phyloP scores from a whole-genome alignment of 2,329 filamentous ascomycete species.

The Cordyceps fumosorosea region DNA sequence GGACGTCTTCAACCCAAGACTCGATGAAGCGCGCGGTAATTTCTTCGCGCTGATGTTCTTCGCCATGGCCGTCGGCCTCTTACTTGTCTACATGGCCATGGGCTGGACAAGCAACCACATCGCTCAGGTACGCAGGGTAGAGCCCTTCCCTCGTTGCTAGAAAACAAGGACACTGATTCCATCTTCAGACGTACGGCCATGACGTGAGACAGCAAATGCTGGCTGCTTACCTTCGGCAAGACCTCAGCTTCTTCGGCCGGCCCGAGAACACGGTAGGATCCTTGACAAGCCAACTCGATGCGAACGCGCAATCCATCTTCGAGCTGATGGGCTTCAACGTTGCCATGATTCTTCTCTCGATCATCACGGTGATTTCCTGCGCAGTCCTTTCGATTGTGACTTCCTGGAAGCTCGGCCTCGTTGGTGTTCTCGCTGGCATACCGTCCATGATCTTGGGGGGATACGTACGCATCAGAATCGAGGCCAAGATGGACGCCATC shows the following conservation, averaged over 20 bases:
- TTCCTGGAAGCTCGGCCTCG: slow-evolving; percentile 39
- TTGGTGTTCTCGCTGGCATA: slow-evolving; percentile 35
- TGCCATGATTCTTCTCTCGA: slow-evolving; percentile 33
- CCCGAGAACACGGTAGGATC: slow-evolving; percentile 28
- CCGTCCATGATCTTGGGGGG: slow-evolving; percentile 34
- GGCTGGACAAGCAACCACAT: no score
- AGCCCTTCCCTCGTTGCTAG: no score
- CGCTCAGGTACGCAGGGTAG: no score
- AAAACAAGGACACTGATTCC: neutral
- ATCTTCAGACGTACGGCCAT: neutral
- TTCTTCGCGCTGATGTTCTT: slow-evolving; percentile 30
- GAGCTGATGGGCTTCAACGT: slow-evolving; percentile 40
- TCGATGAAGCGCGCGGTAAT: slow-evolving; percentile 22
- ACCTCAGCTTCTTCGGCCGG: slow-evolving; percentile 35
- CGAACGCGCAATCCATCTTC: slow-evolving; percentile 33
- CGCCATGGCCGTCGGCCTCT: no score
- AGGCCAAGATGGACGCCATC: slow-evolving; percentile 32
- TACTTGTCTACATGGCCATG: no score
- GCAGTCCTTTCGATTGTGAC: slow-evolving; percentile 33
- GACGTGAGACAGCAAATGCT: slow-evolving; percentile 11
- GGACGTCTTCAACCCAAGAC: no score
- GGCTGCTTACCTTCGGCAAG: slow-evolving; percentile 22
- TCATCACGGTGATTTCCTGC: slow-evolving; percentile 33
- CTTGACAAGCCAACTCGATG: slow-evolving; percentile 25
- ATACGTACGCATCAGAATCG: slow-evolving; percentile 13